Conservation (phyloP, 2,329 filamentous ascomycete species). For the Fusarium pininemorale region DNA sequence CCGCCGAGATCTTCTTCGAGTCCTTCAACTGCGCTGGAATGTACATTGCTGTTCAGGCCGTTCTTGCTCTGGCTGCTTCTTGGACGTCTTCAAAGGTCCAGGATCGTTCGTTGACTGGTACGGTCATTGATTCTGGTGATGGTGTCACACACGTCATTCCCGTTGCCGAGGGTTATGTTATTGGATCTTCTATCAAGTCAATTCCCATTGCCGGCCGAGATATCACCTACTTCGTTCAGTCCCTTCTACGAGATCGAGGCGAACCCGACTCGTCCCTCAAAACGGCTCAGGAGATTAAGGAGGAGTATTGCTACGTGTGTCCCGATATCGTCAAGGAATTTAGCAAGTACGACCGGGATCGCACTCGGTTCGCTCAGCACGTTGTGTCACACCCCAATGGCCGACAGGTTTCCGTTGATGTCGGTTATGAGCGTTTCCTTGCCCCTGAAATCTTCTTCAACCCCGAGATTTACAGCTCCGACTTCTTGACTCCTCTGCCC, state of each 20-base stretch:
- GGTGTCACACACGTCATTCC: slow-evolving; percentile 99
- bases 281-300: slow-evolving; percentile 98
- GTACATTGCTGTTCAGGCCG: slow-evolving; percentile 98
- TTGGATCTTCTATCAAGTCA: slow-evolving; percentile 98
- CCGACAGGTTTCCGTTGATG: slow-evolving; percentile 84
- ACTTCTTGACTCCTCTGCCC: slow-evolving; percentile 95
- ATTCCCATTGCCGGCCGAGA: slow-evolving; percentile 98
- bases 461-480: slow-evolving; percentile 98
- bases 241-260: slow-evolving; percentile 91
- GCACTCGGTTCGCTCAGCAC: slow-evolving; percentile 90
- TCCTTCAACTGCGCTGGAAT: slow-evolving; percentile 99
- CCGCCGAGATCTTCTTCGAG: slow-evolving; percentile 99
- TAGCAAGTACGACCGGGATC: slow-evolving; percentile 90
- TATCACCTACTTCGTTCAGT: slow-evolving; percentile 99
- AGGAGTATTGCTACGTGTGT: slow-evolving; percentile 98
- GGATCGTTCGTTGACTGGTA: slow-evolving; percentile 94
- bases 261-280: slow-evolving; percentile 97
- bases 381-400: slow-evolving; percentile 87
- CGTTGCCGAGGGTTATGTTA: slow-evolving; percentile 98
- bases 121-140: slow-evolving; percentile 97
- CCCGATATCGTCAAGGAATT: slow-evolving; percentile 99
- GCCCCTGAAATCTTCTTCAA: slow-evolving; percentile 99
- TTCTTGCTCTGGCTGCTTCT: slow-evolving; percentile 93
- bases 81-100: slow-evolving; percentile 99
- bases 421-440: slow-evolving; percentile 97